phyloP scores from a whole-genome alignment of 2,329 filamentous ascomycete species.

The Phialophora macrospora region DNA sequence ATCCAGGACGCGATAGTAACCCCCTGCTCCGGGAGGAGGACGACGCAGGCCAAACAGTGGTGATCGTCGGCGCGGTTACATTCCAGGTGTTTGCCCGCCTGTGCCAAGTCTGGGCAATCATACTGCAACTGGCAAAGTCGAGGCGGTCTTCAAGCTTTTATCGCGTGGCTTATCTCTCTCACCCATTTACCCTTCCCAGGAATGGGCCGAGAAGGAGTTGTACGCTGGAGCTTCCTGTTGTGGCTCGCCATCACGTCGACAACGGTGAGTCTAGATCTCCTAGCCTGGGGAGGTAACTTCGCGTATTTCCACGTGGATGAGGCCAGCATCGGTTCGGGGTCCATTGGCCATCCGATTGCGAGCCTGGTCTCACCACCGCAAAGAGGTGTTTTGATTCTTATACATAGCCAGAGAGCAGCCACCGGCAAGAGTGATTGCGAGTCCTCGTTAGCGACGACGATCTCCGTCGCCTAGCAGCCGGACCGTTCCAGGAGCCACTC shows the following conservation, averaged over 20 bases:
- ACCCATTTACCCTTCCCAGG: constrained; percentile 8
- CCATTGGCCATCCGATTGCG: not conserved
- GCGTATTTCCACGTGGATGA: not conserved
- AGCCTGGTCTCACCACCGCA: not conserved
- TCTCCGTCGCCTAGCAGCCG: not conserved
- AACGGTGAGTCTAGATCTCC: not conserved
- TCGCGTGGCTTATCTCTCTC: constrained; percentile 17
- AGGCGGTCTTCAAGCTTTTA: not conserved
- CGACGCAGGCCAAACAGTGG: not conserved
- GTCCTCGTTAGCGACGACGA: not conserved
- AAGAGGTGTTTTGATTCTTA: not conserved
- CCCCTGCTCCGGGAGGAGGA: not conserved
- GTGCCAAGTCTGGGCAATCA: constrained; percentile 18
- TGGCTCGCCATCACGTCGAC: not conserved
- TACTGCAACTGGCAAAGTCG: constrained; percentile 15
- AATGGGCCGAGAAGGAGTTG: constrained; percentile 8
- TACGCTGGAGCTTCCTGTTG: not conserved
- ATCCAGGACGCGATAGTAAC: not conserved
- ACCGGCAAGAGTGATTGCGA: not conserved
- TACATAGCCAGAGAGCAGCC: not conserved
- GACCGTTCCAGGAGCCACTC: not conserved
- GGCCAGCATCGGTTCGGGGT: not conserved
- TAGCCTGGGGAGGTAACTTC: not conserved
- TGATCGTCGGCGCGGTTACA: constrained; percentile 12
- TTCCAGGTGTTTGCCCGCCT: not conserved